Base-by-base conservation (phyloP, 306 rosid species). In the Prinsepia uniflora region DNA sequence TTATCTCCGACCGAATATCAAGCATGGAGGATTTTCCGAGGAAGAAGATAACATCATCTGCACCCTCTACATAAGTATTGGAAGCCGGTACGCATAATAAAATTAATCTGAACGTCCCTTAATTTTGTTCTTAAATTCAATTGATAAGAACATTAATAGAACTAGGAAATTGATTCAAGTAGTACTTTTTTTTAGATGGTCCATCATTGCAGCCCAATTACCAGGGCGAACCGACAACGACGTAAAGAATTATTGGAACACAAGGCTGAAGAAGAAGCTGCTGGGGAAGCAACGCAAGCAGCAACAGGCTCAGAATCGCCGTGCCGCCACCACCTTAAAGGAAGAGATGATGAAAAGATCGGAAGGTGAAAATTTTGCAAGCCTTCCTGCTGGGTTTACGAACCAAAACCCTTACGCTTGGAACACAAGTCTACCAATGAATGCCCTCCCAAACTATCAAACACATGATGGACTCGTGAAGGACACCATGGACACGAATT, bases 181-280 rank as follows among this genome's bases (percentile, higher is more conserved):
- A 24, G 11, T 3, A 53, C 57, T n/a, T 53, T n/a, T n/a, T 3
- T 52, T 4, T n/a, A 94, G 99, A 86, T 94, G 99, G 99, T 94
- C 99, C 8, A 89, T 94, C 50, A 94, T 94, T 63, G 99, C 99
- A 67, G 96, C 92, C 0, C 99, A 91, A 34, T 79, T 94, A 77
- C 99, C 96, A 1, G 99, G 99, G 44, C 78, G 99, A 67, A 94
- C 99, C 0, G 99, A 94, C 71, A 94, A 94, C 59, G 99, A 94
- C 63, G 91, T 94, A 60, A 94, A 94, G 88, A 94, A 94, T 64
- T 94, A 94, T 74, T 94, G 99, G 99, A 94, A 94, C 81, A 94
- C 99, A 0, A 89, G 87, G 81, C 75, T 94, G 80, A 94, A 91
- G 92, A 94, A 94, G 82, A 94, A 94, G 92, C 96, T 91, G 5